Percentiles rank a stretch among this genome's conserved stretches.
Conservation (phyloP, 2,329 filamentous ascomycete genomes). For the Colletotrichum graminicola region DNA sequence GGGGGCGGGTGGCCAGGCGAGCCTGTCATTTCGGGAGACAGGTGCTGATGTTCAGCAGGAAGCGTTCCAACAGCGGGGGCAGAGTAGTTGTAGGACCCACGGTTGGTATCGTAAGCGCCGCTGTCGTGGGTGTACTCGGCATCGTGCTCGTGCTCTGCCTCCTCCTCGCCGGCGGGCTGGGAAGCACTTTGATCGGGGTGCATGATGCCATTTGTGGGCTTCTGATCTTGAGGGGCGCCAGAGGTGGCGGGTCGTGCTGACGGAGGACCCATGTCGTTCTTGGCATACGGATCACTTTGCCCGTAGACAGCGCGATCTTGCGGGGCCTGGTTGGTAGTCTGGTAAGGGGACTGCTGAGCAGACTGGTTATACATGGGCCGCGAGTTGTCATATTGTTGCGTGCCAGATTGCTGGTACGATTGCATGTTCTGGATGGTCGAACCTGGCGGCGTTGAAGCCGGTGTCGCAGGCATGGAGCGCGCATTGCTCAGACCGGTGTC, state of each 20-base stretch:
- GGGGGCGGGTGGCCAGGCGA: conserved; percentile 84
- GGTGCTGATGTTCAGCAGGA: conserved; percentile 78
- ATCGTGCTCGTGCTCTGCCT: conserved; percentile 80
- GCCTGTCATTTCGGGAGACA: conserved; percentile 85
- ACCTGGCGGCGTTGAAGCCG: conserved; percentile 89
- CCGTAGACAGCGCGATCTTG: conserved; percentile 74
- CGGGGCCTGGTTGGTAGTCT: conserved; percentile 69
- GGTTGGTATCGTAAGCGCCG: conserved; percentile 78
- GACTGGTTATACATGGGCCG: conserved; percentile 83
- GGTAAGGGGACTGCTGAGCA: conserved; percentile 78
- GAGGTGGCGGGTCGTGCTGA: conserved; percentile 70
- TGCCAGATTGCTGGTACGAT: conserved; percentile 77
- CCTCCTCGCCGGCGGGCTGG: conserved; percentile 71
- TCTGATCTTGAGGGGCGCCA: conserved; percentile 71
- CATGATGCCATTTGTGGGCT: conserved; percentile 75
- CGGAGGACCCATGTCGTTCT: conserved; percentile 90
- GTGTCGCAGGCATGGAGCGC: conserved; percentile 90
- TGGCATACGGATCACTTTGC: conserved; percentile 78
- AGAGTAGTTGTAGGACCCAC: conserved; percentile 83
- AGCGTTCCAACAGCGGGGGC: conserved; percentile 75
- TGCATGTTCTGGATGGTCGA: conserved; percentile 82
- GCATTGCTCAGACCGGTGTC: conserved; percentile 83
- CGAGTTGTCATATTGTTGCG: conserved; percentile 79
- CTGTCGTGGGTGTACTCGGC: conserved; percentile 90
- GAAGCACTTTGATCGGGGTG: conserved; percentile 64